Evolutionary conservation across 208 protist species (phyloP).

Genomic region (Acanthamoeba lenticulata): DNA sequence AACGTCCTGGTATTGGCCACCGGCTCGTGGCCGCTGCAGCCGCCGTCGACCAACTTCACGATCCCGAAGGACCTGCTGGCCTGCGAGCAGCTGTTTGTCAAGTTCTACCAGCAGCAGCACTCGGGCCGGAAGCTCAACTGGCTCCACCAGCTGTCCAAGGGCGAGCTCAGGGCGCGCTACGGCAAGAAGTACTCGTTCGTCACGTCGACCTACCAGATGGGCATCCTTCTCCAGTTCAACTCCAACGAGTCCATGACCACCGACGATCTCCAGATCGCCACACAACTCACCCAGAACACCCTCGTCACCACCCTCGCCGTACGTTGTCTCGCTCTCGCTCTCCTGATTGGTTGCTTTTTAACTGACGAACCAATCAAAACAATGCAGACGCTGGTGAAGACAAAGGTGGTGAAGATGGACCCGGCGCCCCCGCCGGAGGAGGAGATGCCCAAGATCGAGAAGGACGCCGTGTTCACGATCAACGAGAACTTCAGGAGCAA

Average conservation of each 20-base stretch:
- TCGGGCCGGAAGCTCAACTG: conserved; percentile 85
- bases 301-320: conserved; percentile 75
- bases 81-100: conserved; percentile 69
- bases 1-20: conserved; percentile 81
- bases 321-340: conserved; percentile 28
- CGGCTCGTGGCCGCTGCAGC: conserved; percentile 83
- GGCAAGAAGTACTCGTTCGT: conserved; percentile 76
- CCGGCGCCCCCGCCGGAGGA: conserved; percentile 18
- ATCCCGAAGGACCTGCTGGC: conserved; percentile 78
- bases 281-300: conserved; percentile 78
- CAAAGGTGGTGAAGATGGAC: conserved; percentile 76
- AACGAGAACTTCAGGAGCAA: conserved; percentile 82
- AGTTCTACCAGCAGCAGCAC: conserved; percentile 79
- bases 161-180: conserved; percentile 83
- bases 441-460: conserved; percentile 72
- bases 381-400: conserved; percentile 76
- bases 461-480: conserved; percentile 72
- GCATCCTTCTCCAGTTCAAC: conserved; percentile 82
- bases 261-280: conserved; percentile 76
- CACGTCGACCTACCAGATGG: conserved; percentile 83
- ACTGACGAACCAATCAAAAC: not conserved
- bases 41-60: conserved; percentile 82
- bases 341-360: not conserved
- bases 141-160: conserved; percentile 84
- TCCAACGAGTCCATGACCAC: conserved; percentile 67